Evolutionary conservation across 2,329 filamentous ascomycete species (phyloP), one percentile per base, ranked within the genome.

Genomic region (Piedraia hortae): DNA sequence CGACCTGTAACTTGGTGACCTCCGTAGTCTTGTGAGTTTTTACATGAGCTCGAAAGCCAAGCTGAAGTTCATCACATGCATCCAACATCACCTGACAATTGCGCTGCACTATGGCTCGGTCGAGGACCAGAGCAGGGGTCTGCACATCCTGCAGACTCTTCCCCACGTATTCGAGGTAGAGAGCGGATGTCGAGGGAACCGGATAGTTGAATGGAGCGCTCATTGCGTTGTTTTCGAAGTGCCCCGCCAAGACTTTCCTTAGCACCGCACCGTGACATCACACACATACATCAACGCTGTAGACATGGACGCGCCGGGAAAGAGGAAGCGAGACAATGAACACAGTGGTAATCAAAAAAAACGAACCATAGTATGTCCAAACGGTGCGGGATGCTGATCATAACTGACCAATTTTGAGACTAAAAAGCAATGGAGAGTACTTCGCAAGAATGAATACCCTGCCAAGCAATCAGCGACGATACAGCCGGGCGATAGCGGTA

Each of bases 11-110:
- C 23, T 53, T 51, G 2, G 68, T 58, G 21, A 74, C 43, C 40
- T 77, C 60, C 4, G 51, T 47, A 1, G 71, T 77, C 65, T 85
- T 85, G 43, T 85, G 74, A 11, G 71, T 78, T 46, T 85, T 85
- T 27, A 82, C 62, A 41, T 85, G 74, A 1, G 69, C 66, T 26
- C 74, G 53, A 50, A 75, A 82, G 4, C 54, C 56, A 12, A 80
- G 51, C 0, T 54, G 50, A 8, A 80, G 45, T 21, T 47, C 45
- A 18, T 54, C 41, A 8, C 59, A 56, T 0, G 70, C 59, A 7
- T 62, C 50, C 4, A 77, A 56, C 70, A 85, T 80, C 16, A 60
- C 51, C 28, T 51, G 44, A 43, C 73, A 82, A 36, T 82, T 77
- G 21, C 54, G 48, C 24, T 58, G 50, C 12, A 75, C 47, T 18